phyloP scores from a whole-genome alignment of 2,329 filamentous ascomycete genomes.

The Curvularia verruculosa region DNA sequence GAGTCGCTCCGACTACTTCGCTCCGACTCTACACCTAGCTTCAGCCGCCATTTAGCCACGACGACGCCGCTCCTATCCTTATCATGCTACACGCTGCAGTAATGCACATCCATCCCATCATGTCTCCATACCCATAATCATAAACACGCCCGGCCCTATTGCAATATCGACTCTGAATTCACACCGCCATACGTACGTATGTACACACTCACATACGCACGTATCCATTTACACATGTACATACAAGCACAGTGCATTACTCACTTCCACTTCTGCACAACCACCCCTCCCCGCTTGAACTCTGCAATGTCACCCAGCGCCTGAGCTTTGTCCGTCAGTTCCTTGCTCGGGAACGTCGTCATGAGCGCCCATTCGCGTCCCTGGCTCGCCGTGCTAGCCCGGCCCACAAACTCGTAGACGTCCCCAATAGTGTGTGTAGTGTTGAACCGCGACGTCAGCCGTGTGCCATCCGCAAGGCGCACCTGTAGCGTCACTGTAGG shows the following conservation, averaged over 20 bases:
- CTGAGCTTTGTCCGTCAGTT: slow-evolving; percentile 69
- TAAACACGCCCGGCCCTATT: slow-evolving; percentile 5
- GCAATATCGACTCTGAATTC: not conserved
- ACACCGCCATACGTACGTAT: too few relatives aligned
- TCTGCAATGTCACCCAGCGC: slow-evolving; percentile 56
- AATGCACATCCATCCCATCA: not conserved
- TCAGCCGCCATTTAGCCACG: slow-evolving; percentile 2
- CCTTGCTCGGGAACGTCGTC: slow-evolving; percentile 83
- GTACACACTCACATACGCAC: too few relatives aligned
- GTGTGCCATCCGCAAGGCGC: slow-evolving; percentile 77
- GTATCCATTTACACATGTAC: too few relatives aligned
- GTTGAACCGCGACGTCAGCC: slow-evolving; percentile 82
- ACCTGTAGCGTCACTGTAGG: slow-evolving; percentile 76
- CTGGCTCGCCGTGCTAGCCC: slow-evolving; percentile 64
- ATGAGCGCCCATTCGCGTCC: slow-evolving; percentile 73
- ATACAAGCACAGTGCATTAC: not conserved
- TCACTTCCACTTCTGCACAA: slow-evolving; percentile 62
- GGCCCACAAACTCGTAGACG: slow-evolving; percentile 74
- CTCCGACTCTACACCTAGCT: not conserved
- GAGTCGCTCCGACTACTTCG: not conserved
- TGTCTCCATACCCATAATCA: not conserved
- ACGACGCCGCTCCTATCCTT: slow-evolving; percentile 1
- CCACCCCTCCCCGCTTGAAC: slow-evolving; percentile 60
- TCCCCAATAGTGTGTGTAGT: slow-evolving; percentile 77
- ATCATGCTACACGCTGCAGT: not conserved